Evolutionary conservation across 805 yeast genomes (phyloP), one percentile per base, ranked within the genome.

Genomic region (Ogataea salicorniae): DNA sequence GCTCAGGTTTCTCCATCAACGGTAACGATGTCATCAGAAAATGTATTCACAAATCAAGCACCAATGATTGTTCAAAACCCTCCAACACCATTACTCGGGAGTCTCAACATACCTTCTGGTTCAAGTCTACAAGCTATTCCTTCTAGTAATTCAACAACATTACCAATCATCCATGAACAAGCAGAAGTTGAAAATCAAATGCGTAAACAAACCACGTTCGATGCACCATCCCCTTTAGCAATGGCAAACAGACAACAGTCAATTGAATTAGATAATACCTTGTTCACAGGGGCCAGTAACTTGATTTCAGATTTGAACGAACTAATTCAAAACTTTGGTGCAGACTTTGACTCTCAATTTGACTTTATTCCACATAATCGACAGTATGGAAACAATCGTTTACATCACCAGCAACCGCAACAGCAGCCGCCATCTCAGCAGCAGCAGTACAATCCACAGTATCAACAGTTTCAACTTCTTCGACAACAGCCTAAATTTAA

Each of bases 251-350:
- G 42, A 29, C 53, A 47, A 41, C 55, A 55, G 40, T 45, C 49
- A 17, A 46, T 50, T n/a, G 67, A 62, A 37, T 35, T 66, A 1
- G 67, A 66, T 44, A 58, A 60, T 37, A 64, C 56, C 37, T 49
- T 68, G 4, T 56, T 68, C 46, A 56, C 62, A 40, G 71, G 69
- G 37, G 71, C 71, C 5, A 59, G 68, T 17, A 56, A 61, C 44
- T 52, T 68, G 46, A 68, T 68, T 42, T 58, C 65, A 13, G 71
- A 68, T 45, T 54, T 68, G 45, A 67, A 67, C 46, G 68, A 62
- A 16, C 47, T 68, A 43, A 65, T 68, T 38, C 59, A 62, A 34
- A 59, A 58, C 14, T 60, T 64, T 48, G 57, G 56, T 14, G 36
- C 48, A 11, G 67, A 64, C 26, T 52, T 56, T 33, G 57, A 55